Conservation (phyloP, 495 filamentous ascomycete species). For the Thozetella sp. region DNA sequence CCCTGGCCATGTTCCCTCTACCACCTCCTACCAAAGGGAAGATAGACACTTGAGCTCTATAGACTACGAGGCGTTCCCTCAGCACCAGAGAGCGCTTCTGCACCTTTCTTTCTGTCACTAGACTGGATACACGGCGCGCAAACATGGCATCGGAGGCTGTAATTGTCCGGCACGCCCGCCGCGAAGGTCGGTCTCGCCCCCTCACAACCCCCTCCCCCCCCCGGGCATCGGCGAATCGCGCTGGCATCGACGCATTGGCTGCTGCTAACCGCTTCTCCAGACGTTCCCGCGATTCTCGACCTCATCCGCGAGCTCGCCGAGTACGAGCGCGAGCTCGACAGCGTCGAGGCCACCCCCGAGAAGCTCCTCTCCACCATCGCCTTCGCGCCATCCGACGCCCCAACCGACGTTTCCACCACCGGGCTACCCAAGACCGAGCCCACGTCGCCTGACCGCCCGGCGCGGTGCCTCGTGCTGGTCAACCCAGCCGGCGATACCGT, state of each 20-base stretch:
- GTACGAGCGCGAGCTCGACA: conserved; percentile 76
- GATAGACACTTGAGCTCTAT: no score
- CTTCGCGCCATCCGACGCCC: conserved; percentile 56
- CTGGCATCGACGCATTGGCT: neutral
- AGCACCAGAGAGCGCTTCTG: no score
- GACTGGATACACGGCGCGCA: no score
- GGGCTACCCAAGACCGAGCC: conserved; percentile 39
- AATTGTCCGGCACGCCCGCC: conserved; percentile 30
- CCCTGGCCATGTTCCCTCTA: no score
- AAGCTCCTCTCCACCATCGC: conserved; percentile 78
- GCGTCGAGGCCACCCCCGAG: conserved; percentile 77
- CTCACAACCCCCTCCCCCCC: neutral
- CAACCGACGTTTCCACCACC: conserved; percentile 27
- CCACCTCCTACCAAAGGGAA: no score
- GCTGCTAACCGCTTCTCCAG: conserved; percentile 42
- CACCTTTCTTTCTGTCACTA: no score
- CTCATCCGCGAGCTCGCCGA: conserved; percentile 87
- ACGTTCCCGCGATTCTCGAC: conserved; percentile 78
- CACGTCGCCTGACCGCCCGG: conserved; percentile 37
- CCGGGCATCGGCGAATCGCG: no score
- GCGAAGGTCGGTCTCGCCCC: conserved; percentile 22
- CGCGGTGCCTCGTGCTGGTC: conserved; percentile 48
- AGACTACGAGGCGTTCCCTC: no score
- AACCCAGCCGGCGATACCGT: conserved; percentile 37
- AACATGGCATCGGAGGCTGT: conserved; percentile 16